A percentile compares a stretch with the other conserved stretches of the same genome.
phyloP scores from a whole-genome alignment of 2,329 filamentous ascomycete genomes.

The Fusarium sacchari region DNA sequence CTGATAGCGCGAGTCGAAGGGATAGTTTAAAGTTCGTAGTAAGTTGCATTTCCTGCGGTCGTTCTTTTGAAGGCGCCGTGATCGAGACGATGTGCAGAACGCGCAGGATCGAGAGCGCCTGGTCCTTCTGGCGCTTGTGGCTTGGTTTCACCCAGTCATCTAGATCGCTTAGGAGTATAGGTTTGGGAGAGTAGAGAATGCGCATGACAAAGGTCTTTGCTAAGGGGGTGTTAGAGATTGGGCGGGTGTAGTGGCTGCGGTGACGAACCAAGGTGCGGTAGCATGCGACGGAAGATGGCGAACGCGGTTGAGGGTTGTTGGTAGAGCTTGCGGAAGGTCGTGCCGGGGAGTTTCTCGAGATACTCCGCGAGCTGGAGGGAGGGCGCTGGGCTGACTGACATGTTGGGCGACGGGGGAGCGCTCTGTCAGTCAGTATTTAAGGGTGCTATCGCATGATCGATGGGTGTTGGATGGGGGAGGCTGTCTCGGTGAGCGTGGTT shows the following conservation, averaged over 20 bases:
- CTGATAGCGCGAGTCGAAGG: constrained; percentile 86
- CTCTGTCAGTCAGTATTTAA: constrained; percentile 42
- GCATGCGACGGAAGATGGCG: constrained; percentile 96
- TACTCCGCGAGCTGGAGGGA: constrained; percentile 81
- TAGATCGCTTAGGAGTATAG: constrained; percentile 81
- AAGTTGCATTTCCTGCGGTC: constrained; percentile 77
- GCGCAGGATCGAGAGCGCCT: constrained; percentile 82
- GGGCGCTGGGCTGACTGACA: constrained; percentile 59
- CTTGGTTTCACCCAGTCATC: constrained; percentile 85
- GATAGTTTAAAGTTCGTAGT: constrained; percentile 85
- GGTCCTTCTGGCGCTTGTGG: constrained; percentile 75
- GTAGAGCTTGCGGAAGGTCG: constrained; percentile 91
- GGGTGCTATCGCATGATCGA: constrained; percentile 42
- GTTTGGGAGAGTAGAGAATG: constrained; percentile 87
- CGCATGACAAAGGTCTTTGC: constrained; percentile 97
- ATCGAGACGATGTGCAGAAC: constrained; percentile 87
- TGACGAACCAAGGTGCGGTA: constrained; percentile 82
- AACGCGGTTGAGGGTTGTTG: constrained; percentile 95
- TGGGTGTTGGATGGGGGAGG: neutral
- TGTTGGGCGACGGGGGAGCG: constrained; percentile 47
- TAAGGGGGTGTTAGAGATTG: constrained; percentile 46
- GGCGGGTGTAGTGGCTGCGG: neutral
- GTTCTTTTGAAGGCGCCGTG: constrained; percentile 67
- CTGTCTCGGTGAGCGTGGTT: neutral
- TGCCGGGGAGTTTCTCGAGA: constrained; percentile 89